Conservation (phyloP, 2,329 filamentous ascomycete species). For the Aspergillus jensenii region DNA sequence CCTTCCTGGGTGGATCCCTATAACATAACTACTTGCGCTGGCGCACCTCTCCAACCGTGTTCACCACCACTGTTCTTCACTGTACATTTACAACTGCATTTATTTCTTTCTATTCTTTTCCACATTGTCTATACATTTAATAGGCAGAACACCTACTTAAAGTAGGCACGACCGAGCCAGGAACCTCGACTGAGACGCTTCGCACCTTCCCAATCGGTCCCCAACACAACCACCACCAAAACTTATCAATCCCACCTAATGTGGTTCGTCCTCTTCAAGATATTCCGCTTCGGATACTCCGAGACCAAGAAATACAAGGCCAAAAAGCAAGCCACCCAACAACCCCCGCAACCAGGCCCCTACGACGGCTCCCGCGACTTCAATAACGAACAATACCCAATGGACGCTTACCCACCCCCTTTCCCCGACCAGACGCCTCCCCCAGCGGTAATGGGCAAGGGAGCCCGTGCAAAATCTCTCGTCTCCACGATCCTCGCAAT, state of each 20-base stretch:
- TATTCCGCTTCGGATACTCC: constrained; percentile 27
- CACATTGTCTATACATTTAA: background rate
- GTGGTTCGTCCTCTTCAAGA: constrained; percentile 30
- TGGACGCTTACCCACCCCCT: constrained; percentile 1
- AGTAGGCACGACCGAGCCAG: background rate
- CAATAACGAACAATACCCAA: constrained; percentile 4
- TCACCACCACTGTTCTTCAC: background rate
- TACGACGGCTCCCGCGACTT: background rate
- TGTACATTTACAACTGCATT: background rate
- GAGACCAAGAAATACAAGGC: constrained; percentile 33
- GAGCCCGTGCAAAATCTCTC: constrained; percentile 21
- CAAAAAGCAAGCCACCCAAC: constrained; percentile 21
- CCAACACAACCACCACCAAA: background rate
- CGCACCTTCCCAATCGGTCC: background rate
- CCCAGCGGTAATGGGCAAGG: constrained; percentile 6
- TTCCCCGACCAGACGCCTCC: constrained; percentile 14
- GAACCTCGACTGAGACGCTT: background rate
- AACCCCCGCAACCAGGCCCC: constrained; percentile 2
- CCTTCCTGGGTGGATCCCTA: background rate
- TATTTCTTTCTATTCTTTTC: background rate
- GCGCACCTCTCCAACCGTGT: constrained; percentile 7
- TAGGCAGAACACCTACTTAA: background rate
- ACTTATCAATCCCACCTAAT: constrained; percentile 14
- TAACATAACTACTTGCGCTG: constrained; percentile 15
- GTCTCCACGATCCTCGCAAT: constrained; percentile 59